Base-by-base conservation (phyloP, 2,329 filamentous ascomycete genomes). In the Myriosclerotinia scirpicola region DNA sequence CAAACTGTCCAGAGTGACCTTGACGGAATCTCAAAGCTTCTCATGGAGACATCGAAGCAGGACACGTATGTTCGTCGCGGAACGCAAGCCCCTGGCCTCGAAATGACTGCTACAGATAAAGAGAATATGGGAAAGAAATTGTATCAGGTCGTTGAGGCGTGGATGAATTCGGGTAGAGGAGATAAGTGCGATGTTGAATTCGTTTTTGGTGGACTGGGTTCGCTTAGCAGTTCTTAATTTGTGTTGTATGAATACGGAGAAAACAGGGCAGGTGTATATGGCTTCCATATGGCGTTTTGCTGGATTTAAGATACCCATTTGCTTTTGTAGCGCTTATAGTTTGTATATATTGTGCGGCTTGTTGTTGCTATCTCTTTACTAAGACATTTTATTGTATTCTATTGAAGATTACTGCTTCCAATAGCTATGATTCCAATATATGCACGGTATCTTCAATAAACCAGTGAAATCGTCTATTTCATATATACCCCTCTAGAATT, bases 11-110 rank as follows among this genome's bases (percentile, higher is more conserved):
- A 67, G 5, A 65, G 64, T n/a, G 61, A 69, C 53, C 42, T 68
- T 6, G 46, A 53, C 8, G 53, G 26, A 7, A 40, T 76, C 8
- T 54, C 50, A 54, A 66, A 64, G 22, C 38, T 62, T 14, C 52
- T 67, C 11, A 14, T 26, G 36, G 42, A 59, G 6, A 42, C 72
- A 5, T 50, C 61, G 6, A 42, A 62, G 36, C n/a, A 66, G 38
- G 74, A 76, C 55, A 40, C 36, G 52, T 76, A 75, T 56, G 48
- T 71, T 8, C 64, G 34, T 36, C 63, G 48, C 14, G 74, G 73
- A 4, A 62, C 12, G 44, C 64, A 67, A 30, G 34, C 26, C n/a
- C 9, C 14, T 46, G 75, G 73, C 22, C 60, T 74, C 22, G 30
- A 58, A 34, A 65, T 73, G 52, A 65, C 40, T 22, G 36, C 50